A percentile compares a stretch with the other conserved stretches of the same genome.
These are phyloP conservation scores for Eucalyptus dawsonii DNA, from an alignment of 345 rosid species.

Conservation along the genomic window DNA sequence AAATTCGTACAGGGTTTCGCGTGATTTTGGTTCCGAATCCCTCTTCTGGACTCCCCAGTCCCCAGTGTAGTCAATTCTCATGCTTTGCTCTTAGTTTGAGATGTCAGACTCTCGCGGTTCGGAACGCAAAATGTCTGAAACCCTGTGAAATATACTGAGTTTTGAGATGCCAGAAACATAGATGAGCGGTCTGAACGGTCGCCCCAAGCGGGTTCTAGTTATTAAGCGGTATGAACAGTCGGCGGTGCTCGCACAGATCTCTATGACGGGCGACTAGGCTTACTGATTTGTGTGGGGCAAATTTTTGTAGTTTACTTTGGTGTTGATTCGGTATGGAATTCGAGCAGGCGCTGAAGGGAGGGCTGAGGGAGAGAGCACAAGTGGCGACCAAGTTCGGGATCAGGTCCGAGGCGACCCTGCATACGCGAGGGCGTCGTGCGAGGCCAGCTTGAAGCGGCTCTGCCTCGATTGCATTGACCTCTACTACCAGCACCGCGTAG, in stretches of 20 bases:
- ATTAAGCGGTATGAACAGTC: background rate
- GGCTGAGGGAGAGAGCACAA: conserved; percentile 24
- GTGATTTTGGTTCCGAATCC: background rate
- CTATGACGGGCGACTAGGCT: background rate
- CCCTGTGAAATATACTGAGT: background rate
- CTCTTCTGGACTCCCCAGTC: background rate
- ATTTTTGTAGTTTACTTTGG: background rate
- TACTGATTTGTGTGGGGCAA: background rate
- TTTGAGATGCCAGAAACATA: background rate
- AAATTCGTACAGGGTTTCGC: background rate
- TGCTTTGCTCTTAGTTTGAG: background rate
- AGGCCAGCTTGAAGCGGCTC: conserved; percentile 52
- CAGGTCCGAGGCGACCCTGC: conserved; percentile 39
- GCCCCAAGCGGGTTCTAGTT: background rate
- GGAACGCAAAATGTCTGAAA: background rate
- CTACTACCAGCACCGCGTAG: too few species aligned
- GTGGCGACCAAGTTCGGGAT: conserved; percentile 50
- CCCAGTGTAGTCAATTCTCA: background rate
- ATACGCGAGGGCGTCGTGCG: conserved; percentile 41
- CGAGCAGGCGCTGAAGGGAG: background rate
- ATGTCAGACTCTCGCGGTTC: background rate
- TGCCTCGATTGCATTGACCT: background rate
- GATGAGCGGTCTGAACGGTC: background rate
- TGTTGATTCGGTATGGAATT: background rate
- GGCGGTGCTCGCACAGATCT: background rate